Percentiles rank a stretch among this genome's conserved stretches.
Evolutionary conservation across 169 alveolate species (phyloP).

Genomic region (Eimeria tenella): DNA sequence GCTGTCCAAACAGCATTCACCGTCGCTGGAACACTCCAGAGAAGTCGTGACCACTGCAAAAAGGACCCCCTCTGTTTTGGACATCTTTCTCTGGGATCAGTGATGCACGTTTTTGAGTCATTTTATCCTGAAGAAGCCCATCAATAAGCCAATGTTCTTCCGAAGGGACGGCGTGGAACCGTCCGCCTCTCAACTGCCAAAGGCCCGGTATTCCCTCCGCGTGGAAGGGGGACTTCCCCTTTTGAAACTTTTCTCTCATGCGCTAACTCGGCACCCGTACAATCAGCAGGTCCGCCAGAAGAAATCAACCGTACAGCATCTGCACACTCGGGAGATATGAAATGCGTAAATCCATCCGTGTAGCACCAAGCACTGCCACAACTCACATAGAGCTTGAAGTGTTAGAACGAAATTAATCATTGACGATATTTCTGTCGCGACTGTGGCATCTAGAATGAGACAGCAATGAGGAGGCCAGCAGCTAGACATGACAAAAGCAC

Average conservation of each 20-base stretch:
- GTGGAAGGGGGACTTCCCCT: constrained; percentile 10
- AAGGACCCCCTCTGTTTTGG: background rate
- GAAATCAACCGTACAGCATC: no score
- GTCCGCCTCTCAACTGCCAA: constrained; percentile 35
- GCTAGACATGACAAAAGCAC: background rate
- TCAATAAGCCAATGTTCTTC: constrained; percentile 23
- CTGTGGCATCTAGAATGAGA: no score
- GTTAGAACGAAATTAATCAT: no score
- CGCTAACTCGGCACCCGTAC: constrained; percentile 52
- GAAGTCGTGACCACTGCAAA: background rate
- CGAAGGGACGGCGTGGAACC: constrained; percentile 51
- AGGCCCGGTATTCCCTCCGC: constrained; percentile 67
- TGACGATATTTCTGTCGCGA: no score
- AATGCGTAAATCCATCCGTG: no score
- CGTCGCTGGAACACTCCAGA: background rate
- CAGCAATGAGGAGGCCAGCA: background rate
- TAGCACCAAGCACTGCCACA: no score
- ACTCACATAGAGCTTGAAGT: no score
- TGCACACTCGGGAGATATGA: no score
- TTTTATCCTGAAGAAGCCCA: background rate
- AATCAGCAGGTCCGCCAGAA: constrained; percentile 46
- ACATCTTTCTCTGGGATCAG: background rate
- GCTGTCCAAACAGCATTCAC: background rate
- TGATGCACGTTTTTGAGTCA: background rate
- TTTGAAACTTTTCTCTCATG: constrained; percentile 22